These are phyloP conservation scores for Rhodotorula babjevae DNA, from an alignment of 768 basidiomycete species.

Conservation along the genomic window DNA sequence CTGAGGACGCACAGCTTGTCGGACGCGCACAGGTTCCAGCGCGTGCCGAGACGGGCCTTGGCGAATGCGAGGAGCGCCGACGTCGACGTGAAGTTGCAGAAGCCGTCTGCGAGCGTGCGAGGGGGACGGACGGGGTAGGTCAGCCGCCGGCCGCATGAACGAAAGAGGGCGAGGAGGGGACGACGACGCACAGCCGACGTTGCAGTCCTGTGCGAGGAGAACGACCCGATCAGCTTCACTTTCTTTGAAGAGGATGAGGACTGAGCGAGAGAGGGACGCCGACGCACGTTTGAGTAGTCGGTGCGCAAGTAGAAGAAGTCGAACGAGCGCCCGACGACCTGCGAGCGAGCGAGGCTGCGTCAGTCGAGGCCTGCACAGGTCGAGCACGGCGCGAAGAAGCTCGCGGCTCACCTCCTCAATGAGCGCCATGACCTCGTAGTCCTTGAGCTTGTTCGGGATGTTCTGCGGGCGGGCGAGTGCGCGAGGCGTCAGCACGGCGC, in stretches of 20 bases:
- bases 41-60: constrained; percentile 66
- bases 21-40: constrained; percentile 90
- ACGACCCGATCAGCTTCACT: too few species aligned
- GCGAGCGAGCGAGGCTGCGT: constrained; percentile 55
- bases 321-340: constrained; percentile 68
- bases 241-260: too few species aligned
- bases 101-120: constrained; percentile 70
- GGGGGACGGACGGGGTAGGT: neutral
- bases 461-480: constrained; percentile 68
- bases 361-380: constrained; percentile 59
- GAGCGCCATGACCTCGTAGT: constrained; percentile 37
- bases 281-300: constrained; percentile 38
- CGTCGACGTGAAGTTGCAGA: constrained; percentile 77
- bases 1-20: constrained; percentile 84
- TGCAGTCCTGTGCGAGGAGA: constrained; percentile 33
- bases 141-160: neutral
- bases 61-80: constrained; percentile 72
- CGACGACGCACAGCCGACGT: constrained; percentile 44
- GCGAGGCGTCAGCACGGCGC: neutral
- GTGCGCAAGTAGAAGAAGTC: constrained; percentile 73
- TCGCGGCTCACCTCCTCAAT: constrained; percentile 34
- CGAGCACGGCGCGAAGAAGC: constrained; percentile 53
- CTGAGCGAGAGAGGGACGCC: too few species aligned
- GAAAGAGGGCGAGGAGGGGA: neutral
- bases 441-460: constrained; percentile 68